Conservation (phyloP, 2,329 filamentous ascomycete species). For the Monosporascus sp. region DNA sequence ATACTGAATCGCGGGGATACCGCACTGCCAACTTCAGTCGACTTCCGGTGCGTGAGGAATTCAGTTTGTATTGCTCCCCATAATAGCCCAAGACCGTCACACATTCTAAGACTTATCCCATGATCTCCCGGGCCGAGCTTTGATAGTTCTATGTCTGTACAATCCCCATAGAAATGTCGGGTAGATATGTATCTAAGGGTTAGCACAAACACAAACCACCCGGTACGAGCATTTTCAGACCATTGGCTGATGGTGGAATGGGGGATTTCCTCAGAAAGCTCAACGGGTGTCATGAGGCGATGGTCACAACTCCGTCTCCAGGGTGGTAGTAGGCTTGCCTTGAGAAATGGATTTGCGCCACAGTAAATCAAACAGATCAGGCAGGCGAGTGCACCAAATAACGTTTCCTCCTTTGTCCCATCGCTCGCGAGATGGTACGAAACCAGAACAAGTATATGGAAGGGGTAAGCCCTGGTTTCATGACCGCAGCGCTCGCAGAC, state of each 20-base stretch:
- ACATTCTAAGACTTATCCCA: neutral
- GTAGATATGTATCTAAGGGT: neutral
- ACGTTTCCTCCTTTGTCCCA: conserved; percentile 29
- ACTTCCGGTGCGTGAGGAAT: conserved; percentile 29
- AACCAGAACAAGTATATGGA: conserved; percentile 32
- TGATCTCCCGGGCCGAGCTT: neutral
- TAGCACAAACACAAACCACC: neutral
- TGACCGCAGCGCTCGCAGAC: conserved; percentile 22
- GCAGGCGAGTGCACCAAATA: conserved; percentile 34
- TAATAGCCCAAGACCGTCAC: conserved; percentile 12
- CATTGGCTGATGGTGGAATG: neutral
- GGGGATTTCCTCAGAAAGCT: neutral
- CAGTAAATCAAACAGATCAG: conserved; percentile 26
- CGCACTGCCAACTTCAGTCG: conserved; percentile 16
- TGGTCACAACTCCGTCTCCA: neutral
- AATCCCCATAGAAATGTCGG: neutral
- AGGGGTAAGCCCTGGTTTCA: conserved; percentile 27
- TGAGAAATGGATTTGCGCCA: conserved; percentile 20
- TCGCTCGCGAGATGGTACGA: conserved; percentile 26
- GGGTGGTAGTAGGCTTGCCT: neutral
- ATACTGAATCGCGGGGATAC: conserved; percentile 6
- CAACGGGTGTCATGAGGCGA: neutral
- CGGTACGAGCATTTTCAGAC: neutral
- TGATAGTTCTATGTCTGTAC: neutral
- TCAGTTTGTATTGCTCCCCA: conserved; percentile 34